Percentiles rank a stretch among this genome's conserved stretches.
phyloP scores from a whole-genome alignment of 2,329 filamentous ascomycete species.

The Cercospora sp. region DNA sequence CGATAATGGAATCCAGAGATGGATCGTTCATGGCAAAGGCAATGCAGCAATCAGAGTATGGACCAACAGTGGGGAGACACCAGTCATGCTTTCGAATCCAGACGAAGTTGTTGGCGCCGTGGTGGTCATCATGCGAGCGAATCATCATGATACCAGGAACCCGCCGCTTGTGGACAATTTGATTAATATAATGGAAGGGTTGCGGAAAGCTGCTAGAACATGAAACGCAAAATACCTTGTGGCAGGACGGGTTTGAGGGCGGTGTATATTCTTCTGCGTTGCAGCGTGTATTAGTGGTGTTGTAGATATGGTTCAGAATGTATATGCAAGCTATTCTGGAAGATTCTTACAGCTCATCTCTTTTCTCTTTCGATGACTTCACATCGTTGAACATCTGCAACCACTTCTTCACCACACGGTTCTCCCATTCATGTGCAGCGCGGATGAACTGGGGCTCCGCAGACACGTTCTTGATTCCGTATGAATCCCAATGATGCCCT shows the following conservation, averaged over 20 bases:
- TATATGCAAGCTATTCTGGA: not conserved
- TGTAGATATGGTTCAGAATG: not conserved
- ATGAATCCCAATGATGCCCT: constrained; percentile 49
- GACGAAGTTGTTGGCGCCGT: constrained; percentile 60
- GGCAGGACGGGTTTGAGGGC: not conserved
- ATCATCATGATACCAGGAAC: constrained; percentile 47
- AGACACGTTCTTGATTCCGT: constrained; percentile 56
- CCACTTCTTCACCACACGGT: constrained; percentile 67
- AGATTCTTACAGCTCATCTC: not conserved
- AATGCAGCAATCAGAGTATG: constrained; percentile 37
- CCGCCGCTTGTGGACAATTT: constrained; percentile 69
- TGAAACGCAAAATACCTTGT: constrained; percentile 12
- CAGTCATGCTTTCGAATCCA: constrained; percentile 54
- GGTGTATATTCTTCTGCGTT: not conserved
- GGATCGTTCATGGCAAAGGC: constrained; percentile 38
- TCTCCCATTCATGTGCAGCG: constrained; percentile 61
- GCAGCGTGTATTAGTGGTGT: not conserved
- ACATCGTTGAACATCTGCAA: constrained; percentile 43
- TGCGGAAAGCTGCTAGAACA: constrained; percentile 44
- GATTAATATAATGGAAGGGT: constrained; percentile 62
- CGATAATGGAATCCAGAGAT: constrained; percentile 51
- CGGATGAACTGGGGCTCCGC: constrained; percentile 59
- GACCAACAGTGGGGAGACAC: constrained; percentile 26
- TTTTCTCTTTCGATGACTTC: constrained; percentile 5
- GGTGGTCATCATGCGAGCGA: constrained; percentile 57